Evolutionary conservation across 192 early-diverging fungal species (phyloP), one percentile per base, ranked within the genome.

Genomic region (Mortierella claussenii): DNA sequence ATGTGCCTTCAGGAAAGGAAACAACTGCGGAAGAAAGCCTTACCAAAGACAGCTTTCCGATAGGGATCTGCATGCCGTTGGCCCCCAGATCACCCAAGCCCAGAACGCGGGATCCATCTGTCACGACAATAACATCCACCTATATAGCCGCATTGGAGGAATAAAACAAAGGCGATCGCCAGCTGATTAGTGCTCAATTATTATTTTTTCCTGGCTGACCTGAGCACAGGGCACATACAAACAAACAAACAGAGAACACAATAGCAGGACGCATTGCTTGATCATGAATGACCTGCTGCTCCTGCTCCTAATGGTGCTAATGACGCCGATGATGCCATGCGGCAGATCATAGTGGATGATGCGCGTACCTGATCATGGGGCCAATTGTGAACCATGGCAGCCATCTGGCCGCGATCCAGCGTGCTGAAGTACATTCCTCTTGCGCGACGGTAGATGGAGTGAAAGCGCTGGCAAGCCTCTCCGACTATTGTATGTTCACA

Each of bases 51-150:
- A 98, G 91, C 73, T 97, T 98, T 76, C 95, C 96, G 44, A 97
- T 92, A 21, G 94, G 93, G 67, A 98, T 98, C 36, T 95, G 94
- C 90, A 97, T 94, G 37, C 97, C 97, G 74, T 95, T 95, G 46
- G 97, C 89, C 54, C 96, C 97, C 52, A 96, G 85, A 68, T 98
- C 96, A 55, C 97, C 97, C 30, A 97, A 85, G 26, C 97, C 97
- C 42, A 98, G 80, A 55, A 98, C 96, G 64, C 95, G 89, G 32
- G 92, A 94, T 31, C 97, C 96, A 70, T 98, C 97, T n/a, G 96
- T 95, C 53, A 98, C 93, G 37, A 98, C 97, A 61, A 76, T 76
- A 34, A 76, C 73, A 47, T 76, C 73, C 46, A 76, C 73, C 73
- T 76, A 60, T 30, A 12, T 23, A 6, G 54, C 12, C 21, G 23